phyloP scores from a whole-genome alignment of 371 early-diverging fungal species.

The Batkoa obscura region DNA sequence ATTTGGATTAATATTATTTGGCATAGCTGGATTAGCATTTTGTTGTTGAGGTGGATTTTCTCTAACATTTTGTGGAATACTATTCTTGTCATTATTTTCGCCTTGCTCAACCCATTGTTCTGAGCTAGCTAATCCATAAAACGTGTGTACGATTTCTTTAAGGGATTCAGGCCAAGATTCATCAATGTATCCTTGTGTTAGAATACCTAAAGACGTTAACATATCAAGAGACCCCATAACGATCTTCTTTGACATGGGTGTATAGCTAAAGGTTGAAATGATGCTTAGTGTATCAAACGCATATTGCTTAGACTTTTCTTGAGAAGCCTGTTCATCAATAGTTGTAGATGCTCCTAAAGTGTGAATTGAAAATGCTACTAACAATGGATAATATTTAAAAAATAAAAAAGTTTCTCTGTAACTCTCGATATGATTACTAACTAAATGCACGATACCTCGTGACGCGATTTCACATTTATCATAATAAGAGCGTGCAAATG shows the following conservation, averaged over 20 bases:
- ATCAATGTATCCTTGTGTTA: background rate
- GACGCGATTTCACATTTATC: background rate
- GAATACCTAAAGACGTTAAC: background rate
- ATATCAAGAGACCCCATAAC: background rate
- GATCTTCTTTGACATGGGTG: background rate
- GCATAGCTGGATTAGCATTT: background rate
- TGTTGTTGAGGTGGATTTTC: background rate
- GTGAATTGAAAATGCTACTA: background rate
- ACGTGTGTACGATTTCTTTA: background rate
- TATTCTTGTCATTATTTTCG: background rate
- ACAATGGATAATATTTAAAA: conserved; percentile 1
- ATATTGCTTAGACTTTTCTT: background rate
- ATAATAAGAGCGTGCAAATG: background rate
- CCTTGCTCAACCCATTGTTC: too few relatives aligned
- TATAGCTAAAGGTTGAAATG: background rate
- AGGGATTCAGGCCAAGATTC: background rate
- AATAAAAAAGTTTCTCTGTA: background rate
- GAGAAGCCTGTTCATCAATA: background rate
- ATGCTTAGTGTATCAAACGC: background rate
- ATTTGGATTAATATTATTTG: background rate
- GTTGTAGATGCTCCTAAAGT: background rate
- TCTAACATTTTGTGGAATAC: background rate
- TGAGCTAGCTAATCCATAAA: too few relatives aligned
- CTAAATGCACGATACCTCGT: background rate
- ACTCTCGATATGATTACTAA: background rate